Evolutionary conservation across 352 stramenopile genomes (phyloP).

Genomic region (Phytophthora fragariaefolia): DNA sequence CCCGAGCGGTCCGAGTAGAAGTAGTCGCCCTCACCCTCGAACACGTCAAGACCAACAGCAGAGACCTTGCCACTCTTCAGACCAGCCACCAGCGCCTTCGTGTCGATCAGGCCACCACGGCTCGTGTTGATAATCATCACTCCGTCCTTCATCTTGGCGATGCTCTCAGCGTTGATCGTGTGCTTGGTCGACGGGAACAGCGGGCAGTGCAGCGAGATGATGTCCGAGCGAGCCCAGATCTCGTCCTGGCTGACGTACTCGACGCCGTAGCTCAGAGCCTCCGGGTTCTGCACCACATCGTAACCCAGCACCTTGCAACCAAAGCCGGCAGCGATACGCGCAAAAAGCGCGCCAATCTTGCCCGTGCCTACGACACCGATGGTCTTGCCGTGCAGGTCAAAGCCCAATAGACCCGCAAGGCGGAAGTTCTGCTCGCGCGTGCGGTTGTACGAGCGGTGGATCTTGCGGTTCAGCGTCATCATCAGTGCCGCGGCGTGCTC

Average conservation of each 20-base stretch:
- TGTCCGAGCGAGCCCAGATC: conserved; percentile 72
- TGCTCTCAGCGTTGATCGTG: conserved; percentile 81
- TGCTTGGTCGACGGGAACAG: conserved; percentile 85
- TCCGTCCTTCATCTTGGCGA: conserved; percentile 88
- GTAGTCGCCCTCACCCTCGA: conserved; percentile 78
- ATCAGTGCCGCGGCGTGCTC: conserved; percentile 80
- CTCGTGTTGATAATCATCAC: conserved; percentile 93
- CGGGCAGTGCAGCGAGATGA: conserved; percentile 91
- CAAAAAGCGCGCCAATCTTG: conserved; percentile 54
- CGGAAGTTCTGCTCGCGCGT: conserved; percentile 82
- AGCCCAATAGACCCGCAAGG: conserved; percentile 61
- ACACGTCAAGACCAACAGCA: conserved; percentile 90
- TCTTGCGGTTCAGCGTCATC: conserved; percentile 86
- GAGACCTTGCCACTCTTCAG: conserved; percentile 85
- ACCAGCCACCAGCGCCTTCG: conserved; percentile 75
- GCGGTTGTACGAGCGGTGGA: conserved; percentile 77
- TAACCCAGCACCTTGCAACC: conserved; percentile 69
- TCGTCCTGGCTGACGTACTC: conserved; percentile 65
- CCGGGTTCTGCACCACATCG: conserved; percentile 64
- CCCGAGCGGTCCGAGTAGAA: conserved; percentile 83
- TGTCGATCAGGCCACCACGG: conserved; percentile 89
- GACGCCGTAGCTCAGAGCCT: conserved; percentile 40
- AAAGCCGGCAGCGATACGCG: conserved; percentile 49
- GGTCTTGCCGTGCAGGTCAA: conserved; percentile 80
- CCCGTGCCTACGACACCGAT: conserved; percentile 72